Percentiles rank a stretch among this genome's conserved stretches.
phyloP scores from a whole-genome alignment of 139 green algal genomes.

The Picochlorum sp. region DNA sequence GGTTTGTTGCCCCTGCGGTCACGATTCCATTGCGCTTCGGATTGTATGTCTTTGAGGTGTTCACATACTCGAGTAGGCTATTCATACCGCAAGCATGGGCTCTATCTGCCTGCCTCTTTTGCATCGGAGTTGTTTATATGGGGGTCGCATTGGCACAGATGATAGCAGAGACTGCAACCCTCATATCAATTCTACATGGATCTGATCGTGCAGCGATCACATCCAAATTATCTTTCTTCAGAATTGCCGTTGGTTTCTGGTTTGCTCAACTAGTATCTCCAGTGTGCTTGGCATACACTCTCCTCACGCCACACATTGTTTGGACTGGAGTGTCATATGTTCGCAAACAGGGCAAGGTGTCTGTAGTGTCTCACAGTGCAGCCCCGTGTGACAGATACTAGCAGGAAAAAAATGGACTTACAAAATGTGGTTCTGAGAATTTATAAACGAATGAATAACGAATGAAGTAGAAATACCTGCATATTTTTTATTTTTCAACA shows the following conservation, averaged over 20 bases:
- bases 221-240: background rate
- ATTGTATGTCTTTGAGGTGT: background rate
- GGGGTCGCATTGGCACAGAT: conserved; percentile 30
- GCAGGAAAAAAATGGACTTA: background rate
- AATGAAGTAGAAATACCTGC: background rate
- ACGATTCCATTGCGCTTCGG: background rate
- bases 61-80: too few relatives aligned
- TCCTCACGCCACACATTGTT: conserved; percentile 15
- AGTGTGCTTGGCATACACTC: conserved; percentile 39
- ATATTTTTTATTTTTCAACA: background rate
- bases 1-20: conserved; percentile 36
- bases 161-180: conserved; percentile 20
- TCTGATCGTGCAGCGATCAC: background rate
- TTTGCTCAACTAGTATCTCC: conserved; percentile 31
- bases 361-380: background rate
- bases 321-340: conserved; percentile 43
- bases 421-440: background rate
- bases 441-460: conserved; percentile 1
- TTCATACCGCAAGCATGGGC: background rate
- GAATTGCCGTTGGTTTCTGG: conserved; percentile 16
- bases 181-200: background rate
- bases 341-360: conserved; percentile 26
- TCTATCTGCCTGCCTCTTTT: conserved; percentile 3
- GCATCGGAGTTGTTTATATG: conserved; percentile 8
- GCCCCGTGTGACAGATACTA: background rate